Evolutionary conservation across 2,329 filamentous ascomycete genomes (phyloP), one percentile per base, ranked within the genome.

Genomic region (Dothideomycetes sp.): DNA sequence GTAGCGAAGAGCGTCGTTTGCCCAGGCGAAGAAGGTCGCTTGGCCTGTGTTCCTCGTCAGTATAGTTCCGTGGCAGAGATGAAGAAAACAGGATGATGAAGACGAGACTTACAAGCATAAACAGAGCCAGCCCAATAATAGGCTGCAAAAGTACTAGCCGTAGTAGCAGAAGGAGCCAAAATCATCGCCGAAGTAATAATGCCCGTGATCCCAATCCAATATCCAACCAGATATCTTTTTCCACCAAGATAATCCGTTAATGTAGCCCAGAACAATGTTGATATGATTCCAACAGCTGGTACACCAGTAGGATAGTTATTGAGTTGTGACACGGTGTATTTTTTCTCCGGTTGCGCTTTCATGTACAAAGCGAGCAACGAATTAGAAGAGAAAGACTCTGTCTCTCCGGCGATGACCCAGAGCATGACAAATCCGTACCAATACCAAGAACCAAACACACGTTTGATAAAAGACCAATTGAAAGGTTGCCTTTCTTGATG

Each of bases 1-100:
- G 41, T 73, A 71, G 6, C 76, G 68, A 63, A 82, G 73, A 2
- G 76, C 74, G 51, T 84, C 80, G 49, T 85, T 84, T 16, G 78
- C 80, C 80, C 80, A 84, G 0, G 81, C 80, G 49, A 85, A 84
- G 50, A 84, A 84, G 0, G 76, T 81, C 1, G 81, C 79, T 57
- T 85, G 80, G 51, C 41, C 41, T 43, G 13, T 8, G 13, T 33
- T 18, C 12, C n/a, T n/a, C n/a, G n/a, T n/a, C n/a, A n/a, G n/a
- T n/a, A n/a, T n/a, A n/a, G n/a, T n/a, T n/a, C n/a, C n/a, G n/a
- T n/a, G n/a, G n/a, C n/a, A 11, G 16, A 11, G 18, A 7, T n/a
- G 2, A 17, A 4, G 12, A 19, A 6, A 2, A 20, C 8, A n/a
- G 11, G 1, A 27, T 12, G 11, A 6, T 9, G 5, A 4, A 15